Percentiles rank a stretch among this genome's conserved stretches.
Conservation (phyloP, 1,139 yeast genomes). For the Geotrichum siamense region DNA sequence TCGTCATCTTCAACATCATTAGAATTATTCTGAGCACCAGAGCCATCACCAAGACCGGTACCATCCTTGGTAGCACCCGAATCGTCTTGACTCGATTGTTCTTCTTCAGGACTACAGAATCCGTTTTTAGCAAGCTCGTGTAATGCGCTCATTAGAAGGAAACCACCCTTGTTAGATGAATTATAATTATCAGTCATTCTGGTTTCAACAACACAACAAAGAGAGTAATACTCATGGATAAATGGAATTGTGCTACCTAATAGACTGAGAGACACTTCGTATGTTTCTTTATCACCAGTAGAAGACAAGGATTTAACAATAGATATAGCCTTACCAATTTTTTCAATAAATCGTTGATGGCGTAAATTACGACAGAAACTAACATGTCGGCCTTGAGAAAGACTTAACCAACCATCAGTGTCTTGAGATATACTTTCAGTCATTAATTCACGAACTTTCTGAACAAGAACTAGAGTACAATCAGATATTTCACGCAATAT, state of each 20-base stretch:
- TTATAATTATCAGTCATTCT: conserved; percentile 20
- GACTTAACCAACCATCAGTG: conserved; percentile 60
- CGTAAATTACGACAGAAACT: conserved; percentile 35
- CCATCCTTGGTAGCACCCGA: conserved; percentile 53
- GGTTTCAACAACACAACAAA: conserved; percentile 22
- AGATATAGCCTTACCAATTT: conserved; percentile 13
- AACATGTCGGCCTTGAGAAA: conserved; percentile 42
- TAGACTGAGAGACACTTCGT: conserved; percentile 30
- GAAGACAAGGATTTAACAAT: conserved; percentile 12
- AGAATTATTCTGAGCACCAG: conserved; percentile 73
- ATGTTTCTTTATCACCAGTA: conserved; percentile 30
- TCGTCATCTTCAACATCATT: conserved; percentile 91
- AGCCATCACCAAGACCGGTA: conserved; percentile 97
- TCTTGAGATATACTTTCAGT: conserved; percentile 34
- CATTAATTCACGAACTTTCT: conserved; percentile 42
- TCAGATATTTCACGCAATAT: conserved; percentile 41
- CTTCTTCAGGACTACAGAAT: conserved; percentile 86
- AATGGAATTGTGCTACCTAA: conserved; percentile 36
- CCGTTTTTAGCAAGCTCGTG: conserved; percentile 70
- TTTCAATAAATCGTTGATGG: conserved; percentile 13
- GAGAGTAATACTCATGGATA: conserved; percentile 27
- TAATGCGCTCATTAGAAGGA: conserved; percentile 49
- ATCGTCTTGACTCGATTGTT: conserved; percentile 56
- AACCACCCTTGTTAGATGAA: conserved; percentile 55
- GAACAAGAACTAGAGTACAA: conserved; percentile 60